Evolutionary conservation across 1,284 basidiomycete species (phyloP).

Genomic region (Coniophora puteana): DNA sequence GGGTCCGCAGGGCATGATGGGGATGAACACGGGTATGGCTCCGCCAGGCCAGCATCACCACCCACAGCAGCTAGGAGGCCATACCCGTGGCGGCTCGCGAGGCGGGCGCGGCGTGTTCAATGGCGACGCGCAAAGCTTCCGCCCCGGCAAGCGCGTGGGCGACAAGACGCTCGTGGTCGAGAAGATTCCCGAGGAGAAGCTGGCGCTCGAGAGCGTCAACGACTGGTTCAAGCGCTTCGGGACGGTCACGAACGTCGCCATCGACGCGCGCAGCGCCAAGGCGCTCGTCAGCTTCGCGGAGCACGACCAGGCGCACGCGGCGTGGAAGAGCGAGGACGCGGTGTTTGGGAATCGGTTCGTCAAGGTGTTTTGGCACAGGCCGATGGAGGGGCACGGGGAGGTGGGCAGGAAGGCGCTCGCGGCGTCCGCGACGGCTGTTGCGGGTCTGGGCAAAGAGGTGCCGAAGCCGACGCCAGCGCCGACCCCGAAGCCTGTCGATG

Average conservation of each 20-base stretch:
- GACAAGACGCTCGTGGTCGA: constrained; percentile 91
- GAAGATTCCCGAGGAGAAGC: constrained; percentile 85
- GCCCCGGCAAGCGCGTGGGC: constrained; percentile 60
- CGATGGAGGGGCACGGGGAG: constrained; percentile 83
- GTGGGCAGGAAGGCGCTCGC: constrained; percentile 73
- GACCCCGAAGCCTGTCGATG: constrained; percentile 17
- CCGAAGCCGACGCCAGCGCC: constrained; percentile 16
- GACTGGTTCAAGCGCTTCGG: constrained; percentile 93
- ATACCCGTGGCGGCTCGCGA: constrained; percentile 35
- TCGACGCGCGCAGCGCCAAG: constrained; percentile 71
- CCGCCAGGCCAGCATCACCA: constrained; percentile 7
- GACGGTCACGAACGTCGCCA: constrained; percentile 88
- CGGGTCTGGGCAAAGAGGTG: constrained; percentile 47
- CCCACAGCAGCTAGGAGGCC: constrained; percentile 27
- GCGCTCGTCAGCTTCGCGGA: constrained; percentile 86
- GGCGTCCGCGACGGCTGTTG: constrained; percentile 69
- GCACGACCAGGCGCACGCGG: constrained; percentile 84
- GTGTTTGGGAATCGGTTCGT: constrained; percentile 94
- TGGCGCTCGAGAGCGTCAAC: constrained; percentile 77
- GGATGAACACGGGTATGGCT: constrained; percentile 7
- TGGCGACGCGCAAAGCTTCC: constrained; percentile 62
- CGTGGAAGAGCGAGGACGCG: constrained; percentile 91
- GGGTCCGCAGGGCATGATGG: constrained; percentile 13
- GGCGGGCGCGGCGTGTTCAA: constrained; percentile 49
- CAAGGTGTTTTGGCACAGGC: constrained; percentile 91